Percentiles rank a stretch among this genome's conserved stretches.
Conservation (phyloP, 306 rosid genomes). For the Ammopiptanthus mongolicus region DNA sequence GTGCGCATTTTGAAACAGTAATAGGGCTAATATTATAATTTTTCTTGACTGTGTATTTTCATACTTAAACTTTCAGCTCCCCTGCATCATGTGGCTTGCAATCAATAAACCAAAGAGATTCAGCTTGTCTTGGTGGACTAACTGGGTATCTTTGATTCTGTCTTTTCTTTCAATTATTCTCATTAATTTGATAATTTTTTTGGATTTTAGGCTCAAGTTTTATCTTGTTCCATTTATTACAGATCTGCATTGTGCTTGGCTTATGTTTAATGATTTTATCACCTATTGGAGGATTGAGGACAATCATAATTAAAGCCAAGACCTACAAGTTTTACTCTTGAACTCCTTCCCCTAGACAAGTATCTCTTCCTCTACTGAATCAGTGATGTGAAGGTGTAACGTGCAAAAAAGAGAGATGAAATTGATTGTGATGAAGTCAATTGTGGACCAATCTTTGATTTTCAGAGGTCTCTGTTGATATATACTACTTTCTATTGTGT, state of each 20-base stretch:
- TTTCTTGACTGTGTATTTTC: neutral
- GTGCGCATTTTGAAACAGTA: too few relatives aligned
- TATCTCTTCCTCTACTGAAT: neutral
- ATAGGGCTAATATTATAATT: neutral
- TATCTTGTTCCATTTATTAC: slow-evolving; percentile 17
- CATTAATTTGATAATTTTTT: neutral
- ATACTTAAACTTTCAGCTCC: slow-evolving; percentile 53
- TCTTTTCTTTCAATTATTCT: neutral
- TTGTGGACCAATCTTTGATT: neutral
- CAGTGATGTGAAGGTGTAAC: neutral
- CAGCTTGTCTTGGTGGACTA: slow-evolving; percentile 76
- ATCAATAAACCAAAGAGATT: slow-evolving; percentile 70
- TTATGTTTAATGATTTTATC: slow-evolving; percentile 43
- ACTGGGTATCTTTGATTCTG: slow-evolving; percentile 47
- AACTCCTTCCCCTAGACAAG: neutral
- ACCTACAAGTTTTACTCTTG: slow-evolving; percentile 50
- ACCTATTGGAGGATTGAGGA: slow-evolving; percentile 74
- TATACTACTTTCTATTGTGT: neutral
- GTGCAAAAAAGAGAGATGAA: neutral
- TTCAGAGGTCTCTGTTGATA: neutral
- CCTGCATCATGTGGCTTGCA: slow-evolving; percentile 80
- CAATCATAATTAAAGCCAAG: slow-evolving; percentile 49
- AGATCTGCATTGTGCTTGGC: slow-evolving; percentile 67
- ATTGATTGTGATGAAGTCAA: neutral
- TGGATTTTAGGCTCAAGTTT: neutral